Conservation (phyloP, 164 flowering plant species). For the Umbilicus rupestris region DNA sequence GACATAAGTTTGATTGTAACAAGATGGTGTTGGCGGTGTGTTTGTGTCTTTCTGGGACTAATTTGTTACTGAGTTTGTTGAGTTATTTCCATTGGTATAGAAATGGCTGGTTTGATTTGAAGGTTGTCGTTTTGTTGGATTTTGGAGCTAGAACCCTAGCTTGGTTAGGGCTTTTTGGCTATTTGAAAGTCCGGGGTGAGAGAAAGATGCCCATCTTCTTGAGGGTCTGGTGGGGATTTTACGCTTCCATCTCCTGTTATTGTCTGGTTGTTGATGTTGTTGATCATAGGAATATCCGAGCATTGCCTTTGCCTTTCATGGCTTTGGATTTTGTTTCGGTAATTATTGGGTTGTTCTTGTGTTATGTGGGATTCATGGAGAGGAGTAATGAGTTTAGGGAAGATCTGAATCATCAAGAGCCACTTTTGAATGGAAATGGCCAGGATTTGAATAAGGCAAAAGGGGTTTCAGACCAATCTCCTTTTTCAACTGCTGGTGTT, state of each 20-base stretch:
- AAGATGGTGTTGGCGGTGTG: conserved; percentile 29
- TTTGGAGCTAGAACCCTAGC: conserved; percentile 20
- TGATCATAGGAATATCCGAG: neutral
- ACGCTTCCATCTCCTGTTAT: conserved; percentile 17
- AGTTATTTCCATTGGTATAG: conserved; percentile 20
- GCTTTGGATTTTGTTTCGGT: conserved; percentile 19
- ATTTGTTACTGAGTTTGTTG: conserved; percentile 11
- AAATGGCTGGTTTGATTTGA: conserved; percentile 23
- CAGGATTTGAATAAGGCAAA: conserved; percentile 11
- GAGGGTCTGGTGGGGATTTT: conserved; percentile 27
- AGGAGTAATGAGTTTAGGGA: conserved; percentile 14
- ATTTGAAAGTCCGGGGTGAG: conserved; percentile 24
- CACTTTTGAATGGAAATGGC: conserved; percentile 40
- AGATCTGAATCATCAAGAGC: conserved; percentile 26
- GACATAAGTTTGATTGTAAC: conserved; percentile 15
- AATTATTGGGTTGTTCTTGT: conserved; percentile 31
- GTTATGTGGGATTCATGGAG: conserved; percentile 37
- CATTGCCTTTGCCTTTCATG: conserved; percentile 14
- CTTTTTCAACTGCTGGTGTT: conserved; percentile 26
- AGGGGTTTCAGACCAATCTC: conserved; percentile 12
- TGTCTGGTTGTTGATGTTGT: conserved; percentile 19
- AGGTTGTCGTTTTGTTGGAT: conserved; percentile 15
- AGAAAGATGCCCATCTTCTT: conserved; percentile 19
- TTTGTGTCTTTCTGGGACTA: conserved; percentile 33
- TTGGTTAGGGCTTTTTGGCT: conserved; percentile 24